Evolutionary conservation across 2,329 filamentous ascomycete genomes (phyloP).

Genomic region (Penicillium frequentans): DNA sequence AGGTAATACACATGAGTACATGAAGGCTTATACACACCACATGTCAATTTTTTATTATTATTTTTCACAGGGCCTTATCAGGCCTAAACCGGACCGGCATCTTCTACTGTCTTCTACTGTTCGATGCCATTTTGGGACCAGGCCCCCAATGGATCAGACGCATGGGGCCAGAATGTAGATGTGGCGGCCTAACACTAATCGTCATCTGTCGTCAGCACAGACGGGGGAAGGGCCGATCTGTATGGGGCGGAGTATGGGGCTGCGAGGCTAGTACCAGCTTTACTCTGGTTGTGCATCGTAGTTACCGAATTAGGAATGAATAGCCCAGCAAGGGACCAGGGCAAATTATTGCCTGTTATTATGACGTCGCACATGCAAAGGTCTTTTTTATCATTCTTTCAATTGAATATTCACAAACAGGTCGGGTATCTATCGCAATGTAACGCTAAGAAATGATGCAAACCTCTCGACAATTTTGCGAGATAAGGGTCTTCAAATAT

Average conservation of each 20-base stretch:
- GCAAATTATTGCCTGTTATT: background rate
- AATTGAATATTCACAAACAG: background rate
- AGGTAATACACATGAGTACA: background rate
- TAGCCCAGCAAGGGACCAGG: background rate
- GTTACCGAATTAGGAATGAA: too few species aligned
- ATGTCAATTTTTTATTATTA: background rate
- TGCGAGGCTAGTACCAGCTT: too few species aligned
- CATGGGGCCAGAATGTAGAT: background rate
- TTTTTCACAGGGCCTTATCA: background rate
- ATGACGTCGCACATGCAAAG: background rate
- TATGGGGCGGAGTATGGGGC: background rate
- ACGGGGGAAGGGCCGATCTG: background rate
- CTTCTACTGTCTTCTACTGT: background rate
- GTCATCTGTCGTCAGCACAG: background rate
- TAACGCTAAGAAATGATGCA: conserved; percentile 2
- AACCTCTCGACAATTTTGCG: background rate
- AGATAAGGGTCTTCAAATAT: background rate
- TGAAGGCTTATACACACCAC: background rate
- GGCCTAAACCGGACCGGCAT: background rate
- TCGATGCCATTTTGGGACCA: background rate
- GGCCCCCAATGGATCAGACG: background rate
- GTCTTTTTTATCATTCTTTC: background rate
- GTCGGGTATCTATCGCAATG: conserved; percentile 7
- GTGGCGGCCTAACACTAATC: background rate
- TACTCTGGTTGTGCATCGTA: too few species aligned